Conservation (phyloP, 176 grass and related monocot genomes). For the Pontederia crassipes region DNA sequence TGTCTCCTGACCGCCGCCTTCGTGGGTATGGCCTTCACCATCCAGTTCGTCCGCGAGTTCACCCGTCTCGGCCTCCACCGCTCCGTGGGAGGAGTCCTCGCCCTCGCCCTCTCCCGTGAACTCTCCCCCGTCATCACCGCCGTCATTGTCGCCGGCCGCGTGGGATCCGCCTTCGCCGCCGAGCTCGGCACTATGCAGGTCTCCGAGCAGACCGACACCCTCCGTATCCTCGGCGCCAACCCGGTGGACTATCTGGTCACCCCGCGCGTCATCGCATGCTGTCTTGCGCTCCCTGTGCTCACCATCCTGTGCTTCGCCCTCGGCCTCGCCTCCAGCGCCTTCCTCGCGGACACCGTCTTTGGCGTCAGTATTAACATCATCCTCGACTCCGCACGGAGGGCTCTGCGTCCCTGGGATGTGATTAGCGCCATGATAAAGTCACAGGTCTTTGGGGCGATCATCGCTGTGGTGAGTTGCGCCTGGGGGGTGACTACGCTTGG, state of each 20-base stretch:
- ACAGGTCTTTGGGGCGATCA: slow-evolving; percentile 81
- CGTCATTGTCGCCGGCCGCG: slow-evolving; percentile 62
- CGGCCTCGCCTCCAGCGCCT: slow-evolving; percentile 70
- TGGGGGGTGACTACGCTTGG: slow-evolving; percentile 91
- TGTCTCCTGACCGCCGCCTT: slow-evolving; percentile 83
- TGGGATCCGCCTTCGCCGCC: slow-evolving; percentile 91
- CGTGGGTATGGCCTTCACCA: slow-evolving; percentile 99
- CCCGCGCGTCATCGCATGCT: slow-evolving; percentile 77
- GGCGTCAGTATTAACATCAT: slow-evolving; percentile 95
- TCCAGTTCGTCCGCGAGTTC: slow-evolving; percentile 99
- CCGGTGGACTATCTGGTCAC: slow-evolving; percentile 88
- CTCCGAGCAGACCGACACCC: slow-evolving; percentile 88
- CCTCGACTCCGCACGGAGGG: slow-evolving; percentile 78
- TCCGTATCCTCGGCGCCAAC: slow-evolving; percentile 71
- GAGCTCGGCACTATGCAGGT: slow-evolving; percentile 99
- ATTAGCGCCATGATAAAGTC: slow-evolving; percentile 89
- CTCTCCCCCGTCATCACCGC: slow-evolving; percentile 89
- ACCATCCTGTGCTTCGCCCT: slow-evolving; percentile 76
- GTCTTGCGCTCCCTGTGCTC: slow-evolving; percentile 68
- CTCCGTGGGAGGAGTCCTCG: slow-evolving; percentile 90
- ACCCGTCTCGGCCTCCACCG: slow-evolving; percentile 93
- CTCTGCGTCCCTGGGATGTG: slow-evolving; percentile 86
- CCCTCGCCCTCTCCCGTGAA: slow-evolving; percentile 77
- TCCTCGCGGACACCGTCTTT: slow-evolving; percentile 79
- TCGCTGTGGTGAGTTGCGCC: slow-evolving; percentile 81